Evolutionary conservation across 176 grass and related monocot genomes (phyloP).

Genomic region (Musa troglodytarum): DNA sequence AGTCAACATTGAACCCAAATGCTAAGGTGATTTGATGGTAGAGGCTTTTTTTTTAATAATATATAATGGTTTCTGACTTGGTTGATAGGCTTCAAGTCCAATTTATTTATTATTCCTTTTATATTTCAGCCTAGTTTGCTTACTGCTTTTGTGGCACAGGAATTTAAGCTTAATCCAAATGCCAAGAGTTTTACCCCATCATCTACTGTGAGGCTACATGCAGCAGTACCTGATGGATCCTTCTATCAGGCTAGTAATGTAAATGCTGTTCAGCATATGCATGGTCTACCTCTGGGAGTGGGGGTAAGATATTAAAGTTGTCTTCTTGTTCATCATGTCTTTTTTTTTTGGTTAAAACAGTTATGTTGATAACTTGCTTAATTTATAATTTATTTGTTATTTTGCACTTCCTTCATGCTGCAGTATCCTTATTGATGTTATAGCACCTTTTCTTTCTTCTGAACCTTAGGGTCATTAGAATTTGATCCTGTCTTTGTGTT

Average conservation of each 20-base stretch:
- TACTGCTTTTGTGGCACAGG: constrained; percentile 17
- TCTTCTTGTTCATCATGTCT: no score
- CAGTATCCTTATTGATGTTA: no score
- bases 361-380: background rate
- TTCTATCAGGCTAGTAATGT: constrained; percentile 62
- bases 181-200: constrained; percentile 31
- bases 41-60: background rate
- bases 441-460: background rate
- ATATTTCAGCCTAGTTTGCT: background rate
- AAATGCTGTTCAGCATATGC: constrained; percentile 29
- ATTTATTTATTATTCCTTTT: background rate
- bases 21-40: constrained; percentile 20
- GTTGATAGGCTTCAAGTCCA: background rate
- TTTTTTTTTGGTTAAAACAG: background rate
- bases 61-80: background rate
- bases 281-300: constrained; percentile 47
- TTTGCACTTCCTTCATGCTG: background rate
- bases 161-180: constrained; percentile 41
- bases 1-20: constrained; percentile 36
- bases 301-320: constrained; percentile 36
- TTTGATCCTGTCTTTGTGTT: background rate
- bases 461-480: background rate
- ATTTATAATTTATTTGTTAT: constrained; percentile 17
- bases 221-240: constrained; percentile 43
- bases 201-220: constrained; percentile 25